Percentiles rank a stretch among this genome's conserved stretches.
These are phyloP conservation scores for Rhodosporidiobolus odoratus DNA, from an alignment of 768 basidiomycete species.

Conservation along the genomic window DNA sequence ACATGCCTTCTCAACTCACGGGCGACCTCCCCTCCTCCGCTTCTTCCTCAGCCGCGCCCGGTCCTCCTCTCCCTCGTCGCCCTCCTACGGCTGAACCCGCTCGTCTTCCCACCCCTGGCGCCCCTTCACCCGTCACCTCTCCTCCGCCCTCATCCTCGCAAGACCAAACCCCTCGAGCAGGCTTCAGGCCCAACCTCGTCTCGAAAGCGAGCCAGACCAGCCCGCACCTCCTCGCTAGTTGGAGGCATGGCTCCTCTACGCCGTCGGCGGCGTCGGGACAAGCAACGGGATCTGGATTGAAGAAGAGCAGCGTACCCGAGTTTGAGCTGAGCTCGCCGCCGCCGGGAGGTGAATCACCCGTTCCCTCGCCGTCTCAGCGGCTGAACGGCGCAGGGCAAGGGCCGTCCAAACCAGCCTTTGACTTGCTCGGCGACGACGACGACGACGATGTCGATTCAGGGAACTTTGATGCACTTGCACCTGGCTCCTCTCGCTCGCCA, in stretches of 20 bases:
- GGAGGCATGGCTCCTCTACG: slow-evolving; percentile 20
- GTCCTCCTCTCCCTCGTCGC: slow-evolving; percentile 33
- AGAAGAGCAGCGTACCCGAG: slow-evolving; percentile 18
- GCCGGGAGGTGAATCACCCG: no score
- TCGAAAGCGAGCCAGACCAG: slow-evolving; percentile 39
- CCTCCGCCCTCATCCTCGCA: background rate
- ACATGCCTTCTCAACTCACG: slow-evolving; percentile 14
- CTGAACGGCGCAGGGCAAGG: background rate
- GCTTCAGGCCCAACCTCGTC: slow-evolving; percentile 32
- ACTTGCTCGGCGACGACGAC: slow-evolving; percentile 26
- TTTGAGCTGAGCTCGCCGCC: slow-evolving; percentile 16
- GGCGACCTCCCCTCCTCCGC: slow-evolving; percentile 19
- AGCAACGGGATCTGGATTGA: background rate
- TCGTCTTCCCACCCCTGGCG: background rate
- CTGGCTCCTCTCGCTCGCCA: background rate
- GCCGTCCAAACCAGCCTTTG: background rate
- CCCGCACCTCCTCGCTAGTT: slow-evolving; percentile 37
- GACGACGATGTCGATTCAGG: no score
- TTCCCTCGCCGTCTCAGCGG: background rate
- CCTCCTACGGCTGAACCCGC: background rate
- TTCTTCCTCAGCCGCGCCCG: background rate
- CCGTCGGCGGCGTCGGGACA: background rate
- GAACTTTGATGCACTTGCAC: background rate
- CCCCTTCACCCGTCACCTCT: background rate
- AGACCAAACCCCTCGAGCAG: background rate